Evolutionary conservation across 495 filamentous ascomycete species (phyloP).

Genomic region (Penicillium desertorum): DNA sequence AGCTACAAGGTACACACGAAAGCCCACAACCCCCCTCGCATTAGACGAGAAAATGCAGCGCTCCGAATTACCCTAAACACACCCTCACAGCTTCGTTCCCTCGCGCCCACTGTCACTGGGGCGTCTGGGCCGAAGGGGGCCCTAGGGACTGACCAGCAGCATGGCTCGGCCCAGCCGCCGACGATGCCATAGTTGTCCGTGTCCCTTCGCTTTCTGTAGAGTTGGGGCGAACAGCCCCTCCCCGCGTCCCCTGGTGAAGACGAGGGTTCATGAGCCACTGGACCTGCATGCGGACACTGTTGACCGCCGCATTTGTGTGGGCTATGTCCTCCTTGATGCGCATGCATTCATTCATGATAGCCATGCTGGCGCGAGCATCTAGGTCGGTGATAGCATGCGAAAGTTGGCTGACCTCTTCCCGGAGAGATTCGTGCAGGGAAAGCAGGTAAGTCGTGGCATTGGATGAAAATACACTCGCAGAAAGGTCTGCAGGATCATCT

Average conservation of each 20-base stretch:
- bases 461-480: constrained; percentile 33
- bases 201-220: constrained; percentile 15
- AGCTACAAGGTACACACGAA: neutral
- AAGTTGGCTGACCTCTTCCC: constrained; percentile 61
- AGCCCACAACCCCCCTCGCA: neutral
- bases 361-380: constrained; percentile 65
- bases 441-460: constrained; percentile 59
- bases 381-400: constrained; percentile 59
- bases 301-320: constrained; percentile 63
- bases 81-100: constrained; percentile 42
- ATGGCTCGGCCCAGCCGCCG: constrained; percentile 32
- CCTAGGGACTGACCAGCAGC: constrained; percentile 25
- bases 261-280: constrained; percentile 67
- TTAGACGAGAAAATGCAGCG: constrained; percentile 17
- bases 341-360: constrained; percentile 66
- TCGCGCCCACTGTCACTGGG: constrained; percentile 49
- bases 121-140: constrained; percentile 34
- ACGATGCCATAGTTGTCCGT: constrained; percentile 6
- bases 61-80: constrained; percentile 11
- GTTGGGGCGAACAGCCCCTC: constrained; percentile 26
- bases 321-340: constrained; percentile 67
- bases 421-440: constrained; percentile 66
- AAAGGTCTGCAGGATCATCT: constrained; percentile 21
- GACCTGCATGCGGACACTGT: constrained; percentile 63
- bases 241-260: constrained; percentile 46